Evolutionary conservation across 2,329 filamentous ascomycete species (phyloP).

Genomic region (Cephalotrichum gorgonifer): DNA sequence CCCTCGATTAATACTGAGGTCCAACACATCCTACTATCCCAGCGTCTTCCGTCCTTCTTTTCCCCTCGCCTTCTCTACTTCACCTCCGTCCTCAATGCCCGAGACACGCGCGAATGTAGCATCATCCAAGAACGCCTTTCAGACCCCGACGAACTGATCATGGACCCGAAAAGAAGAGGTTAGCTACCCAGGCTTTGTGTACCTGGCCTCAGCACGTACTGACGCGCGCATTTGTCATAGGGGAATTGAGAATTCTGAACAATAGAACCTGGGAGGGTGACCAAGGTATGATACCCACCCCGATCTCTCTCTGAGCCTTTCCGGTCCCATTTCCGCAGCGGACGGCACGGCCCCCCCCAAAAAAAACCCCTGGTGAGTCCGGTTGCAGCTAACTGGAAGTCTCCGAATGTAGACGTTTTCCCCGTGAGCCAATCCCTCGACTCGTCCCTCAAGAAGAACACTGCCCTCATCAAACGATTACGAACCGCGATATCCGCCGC

Average conservation of each 20-base stretch:
- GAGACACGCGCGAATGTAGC: background rate
- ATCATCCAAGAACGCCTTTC: background rate
- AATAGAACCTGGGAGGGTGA: conserved; percentile 81
- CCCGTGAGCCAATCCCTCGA: conserved; percentile 71
- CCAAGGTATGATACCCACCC: conserved; percentile 45
- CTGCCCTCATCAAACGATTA: conserved; percentile 91
- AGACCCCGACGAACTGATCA: conserved; percentile 23
- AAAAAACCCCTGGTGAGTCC: background rate
- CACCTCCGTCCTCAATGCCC: background rate
- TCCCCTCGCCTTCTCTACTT: background rate
- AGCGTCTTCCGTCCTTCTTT: background rate
- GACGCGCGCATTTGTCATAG: conserved; percentile 32
- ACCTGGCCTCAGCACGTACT: background rate
- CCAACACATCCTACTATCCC: background rate
- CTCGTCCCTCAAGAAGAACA: conserved; percentile 96
- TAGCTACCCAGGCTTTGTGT: conserved; percentile 14
- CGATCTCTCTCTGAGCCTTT: conserved; percentile 6
- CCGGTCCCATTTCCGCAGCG: too few relatives aligned
- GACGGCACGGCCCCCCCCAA: conserved; percentile 6
- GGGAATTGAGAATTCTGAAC: conserved; percentile 85
- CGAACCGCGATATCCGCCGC: conserved; percentile 78
- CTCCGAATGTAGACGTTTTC: conserved; percentile 54
- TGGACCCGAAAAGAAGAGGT: conserved; percentile 60
- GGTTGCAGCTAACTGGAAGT: conserved; percentile 6
- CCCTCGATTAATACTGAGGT: background rate